phyloP scores from a whole-genome alignment of 2,329 filamentous ascomycete genomes.

The Colletotrichum australisinense region DNA sequence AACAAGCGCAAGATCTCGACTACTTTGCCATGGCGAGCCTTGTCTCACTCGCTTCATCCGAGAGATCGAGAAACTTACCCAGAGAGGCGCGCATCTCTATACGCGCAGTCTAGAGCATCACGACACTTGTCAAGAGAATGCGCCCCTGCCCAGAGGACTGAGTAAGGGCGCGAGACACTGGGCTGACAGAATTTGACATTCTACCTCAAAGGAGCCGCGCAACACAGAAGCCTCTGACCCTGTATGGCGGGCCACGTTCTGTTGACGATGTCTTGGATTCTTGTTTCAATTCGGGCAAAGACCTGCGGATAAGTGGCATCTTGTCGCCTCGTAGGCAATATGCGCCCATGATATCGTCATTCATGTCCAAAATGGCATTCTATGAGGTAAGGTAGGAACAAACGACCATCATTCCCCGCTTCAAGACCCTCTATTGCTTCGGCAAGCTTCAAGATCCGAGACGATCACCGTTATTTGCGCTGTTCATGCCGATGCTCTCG shows the following conservation, averaged over 20 bases:
- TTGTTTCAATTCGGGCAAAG: not conserved
- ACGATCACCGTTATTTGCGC: not conserved
- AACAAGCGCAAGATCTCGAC: not conserved
- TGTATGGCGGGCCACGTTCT: slow-evolving; percentile 13
- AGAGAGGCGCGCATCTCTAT: not conserved
- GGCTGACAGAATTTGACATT: not conserved
- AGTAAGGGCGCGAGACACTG: slow-evolving; percentile 21
- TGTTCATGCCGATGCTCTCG: not conserved
- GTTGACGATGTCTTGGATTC: slow-evolving; percentile 22
- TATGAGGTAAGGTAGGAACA: not conserved
- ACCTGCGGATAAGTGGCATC: not conserved
- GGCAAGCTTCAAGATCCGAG: not conserved
- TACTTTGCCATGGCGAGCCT: not conserved
- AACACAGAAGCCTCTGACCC: not conserved
- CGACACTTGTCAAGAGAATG: slow-evolving; percentile 22
- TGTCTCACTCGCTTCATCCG: slow-evolving; percentile 25
- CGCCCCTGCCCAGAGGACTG: not conserved
- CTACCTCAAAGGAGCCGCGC: not conserved
- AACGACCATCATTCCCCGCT: slow-evolving; percentile 10
- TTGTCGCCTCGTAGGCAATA: slow-evolving; percentile 16
- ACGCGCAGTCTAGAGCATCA: not conserved
- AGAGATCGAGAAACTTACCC: slow-evolving; percentile 8
- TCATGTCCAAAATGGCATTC: not conserved
- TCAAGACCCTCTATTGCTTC: not conserved
- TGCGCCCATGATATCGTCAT: slow-evolving; percentile 16